Conservation (phyloP, 805 yeast genomes). For the Wickerhamiella qilinensis region DNA sequence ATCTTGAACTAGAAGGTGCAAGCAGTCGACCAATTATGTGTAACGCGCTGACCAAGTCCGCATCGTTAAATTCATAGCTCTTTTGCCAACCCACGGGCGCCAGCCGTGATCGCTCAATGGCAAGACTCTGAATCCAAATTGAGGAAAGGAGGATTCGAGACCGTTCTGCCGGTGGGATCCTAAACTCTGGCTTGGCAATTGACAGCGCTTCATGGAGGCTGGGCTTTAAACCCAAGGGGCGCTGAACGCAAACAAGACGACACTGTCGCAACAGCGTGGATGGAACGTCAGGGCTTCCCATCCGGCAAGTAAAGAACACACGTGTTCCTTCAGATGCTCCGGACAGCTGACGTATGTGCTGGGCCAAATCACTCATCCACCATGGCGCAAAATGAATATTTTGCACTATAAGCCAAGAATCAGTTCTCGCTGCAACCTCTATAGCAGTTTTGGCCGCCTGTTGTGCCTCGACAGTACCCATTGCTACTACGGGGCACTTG, state of each 20-base stretch:
- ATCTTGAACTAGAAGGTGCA: background rate
- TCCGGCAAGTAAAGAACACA: conserved; percentile 49
- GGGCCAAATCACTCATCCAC: conserved; percentile 45
- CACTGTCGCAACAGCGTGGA: conserved; percentile 38
- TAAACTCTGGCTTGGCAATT: conserved; percentile 10
- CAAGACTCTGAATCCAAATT: conserved; percentile 54
- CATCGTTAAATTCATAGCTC: conserved; percentile 52
- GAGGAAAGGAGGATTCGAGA: conserved; percentile 35
- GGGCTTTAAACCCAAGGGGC: conserved; percentile 40
- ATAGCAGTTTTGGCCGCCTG: conserved; percentile 42
- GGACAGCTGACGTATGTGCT: conserved; percentile 15
- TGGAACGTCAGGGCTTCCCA: conserved; percentile 32
- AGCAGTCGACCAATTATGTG: conserved; percentile 26
- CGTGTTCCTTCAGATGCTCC: conserved; percentile 26
- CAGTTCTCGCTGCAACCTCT: conserved; percentile 28
- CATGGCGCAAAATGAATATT: conserved; percentile 57
- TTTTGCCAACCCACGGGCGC: conserved; percentile 48
- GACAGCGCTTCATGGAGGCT: conserved; percentile 28
- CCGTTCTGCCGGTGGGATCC: conserved; percentile 27
- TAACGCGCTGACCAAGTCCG: conserved; percentile 44
- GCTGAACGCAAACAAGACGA: conserved; percentile 44
- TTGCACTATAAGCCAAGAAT: conserved; percentile 63
- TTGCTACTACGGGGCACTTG: conserved; percentile 32
- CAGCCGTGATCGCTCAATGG: conserved; percentile 42
- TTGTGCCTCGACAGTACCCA: conserved; percentile 61